phyloP scores from a whole-genome alignment of 2,329 filamentous ascomycete genomes.

The Exophiala dermatitidis region DNA sequence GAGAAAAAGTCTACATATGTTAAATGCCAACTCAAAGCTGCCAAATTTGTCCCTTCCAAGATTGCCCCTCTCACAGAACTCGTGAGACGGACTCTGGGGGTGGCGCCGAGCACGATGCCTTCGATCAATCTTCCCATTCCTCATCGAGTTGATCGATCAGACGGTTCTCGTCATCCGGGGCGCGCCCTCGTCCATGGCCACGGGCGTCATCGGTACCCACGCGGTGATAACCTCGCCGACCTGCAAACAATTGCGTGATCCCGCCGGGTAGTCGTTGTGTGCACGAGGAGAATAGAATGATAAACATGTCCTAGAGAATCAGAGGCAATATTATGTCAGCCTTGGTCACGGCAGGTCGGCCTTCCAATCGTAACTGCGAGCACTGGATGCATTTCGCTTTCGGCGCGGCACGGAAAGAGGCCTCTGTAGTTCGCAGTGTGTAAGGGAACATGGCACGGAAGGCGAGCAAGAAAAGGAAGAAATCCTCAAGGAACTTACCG shows the following conservation, averaged over 20 bases:
- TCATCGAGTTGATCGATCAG: slow-evolving; percentile 94
- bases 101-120: too few relatives aligned
- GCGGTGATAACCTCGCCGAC: slow-evolving; percentile 33
- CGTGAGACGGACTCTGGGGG: too few relatives aligned
- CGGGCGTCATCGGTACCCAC: slow-evolving; percentile 26
- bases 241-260: slow-evolving; percentile 29
- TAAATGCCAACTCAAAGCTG: neutral
- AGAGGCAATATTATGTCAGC: slow-evolving; percentile 8
- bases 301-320: slow-evolving; percentile 38
- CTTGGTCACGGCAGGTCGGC: slow-evolving; percentile 11
- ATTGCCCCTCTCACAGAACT: neutral
- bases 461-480: neutral
- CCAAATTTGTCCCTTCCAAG: neutral
- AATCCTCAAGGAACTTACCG: slow-evolving; percentile 49
- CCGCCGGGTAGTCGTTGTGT: slow-evolving; percentile 34
- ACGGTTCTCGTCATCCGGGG: slow-evolving; percentile 77
- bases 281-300: slow-evolving; percentile 42
- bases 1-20: neutral
- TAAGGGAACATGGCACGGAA: slow-evolving; percentile 18
- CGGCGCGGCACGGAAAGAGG: slow-evolving; percentile 11
- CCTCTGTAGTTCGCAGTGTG: slow-evolving; percentile 15
- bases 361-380: slow-evolving; percentile 15
- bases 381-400: slow-evolving; percentile 5
- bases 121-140: slow-evolving; percentile 64
- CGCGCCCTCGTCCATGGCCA: slow-evolving; percentile 35